These are phyloP conservation scores for Bjerkandera adusta DNA, from an alignment of 1,284 basidiomycete genomes.

Conservation along the genomic window DNA sequence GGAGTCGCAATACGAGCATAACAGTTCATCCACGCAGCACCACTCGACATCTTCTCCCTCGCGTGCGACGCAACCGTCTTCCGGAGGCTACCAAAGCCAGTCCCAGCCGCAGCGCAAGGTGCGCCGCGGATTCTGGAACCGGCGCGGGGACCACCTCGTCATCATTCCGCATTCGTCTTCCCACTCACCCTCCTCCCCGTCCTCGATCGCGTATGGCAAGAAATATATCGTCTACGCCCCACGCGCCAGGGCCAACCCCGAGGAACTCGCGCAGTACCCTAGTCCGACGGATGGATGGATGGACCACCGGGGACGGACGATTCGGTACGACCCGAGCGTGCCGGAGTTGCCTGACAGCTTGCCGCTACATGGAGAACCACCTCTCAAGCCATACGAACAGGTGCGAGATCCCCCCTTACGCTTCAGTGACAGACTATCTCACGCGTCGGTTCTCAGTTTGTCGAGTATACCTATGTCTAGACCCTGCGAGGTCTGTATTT, in stretches of 20 bases:
- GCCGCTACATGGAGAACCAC: slow-evolving; percentile 49
- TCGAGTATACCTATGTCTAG: not conserved
- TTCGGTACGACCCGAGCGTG: slow-evolving; percentile 39
- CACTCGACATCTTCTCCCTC: slow-evolving; percentile 27
- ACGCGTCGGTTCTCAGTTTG: not conserved
- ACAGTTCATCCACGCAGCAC: not conserved
- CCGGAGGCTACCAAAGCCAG: not conserved
- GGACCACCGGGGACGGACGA: slow-evolving; percentile 44
- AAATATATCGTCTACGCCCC: slow-evolving; percentile 65
- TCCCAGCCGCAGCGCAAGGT: slow-evolving; percentile 21
- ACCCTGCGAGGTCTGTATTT: too few species aligned
- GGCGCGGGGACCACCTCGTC: slow-evolving; percentile 65
- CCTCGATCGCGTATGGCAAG: slow-evolving; percentile 29
- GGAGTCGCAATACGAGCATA: slow-evolving; percentile 1
- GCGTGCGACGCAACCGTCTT: slow-evolving; percentile 12
- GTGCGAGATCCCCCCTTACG: slow-evolving; percentile 36
- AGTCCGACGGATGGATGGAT: slow-evolving; percentile 47
- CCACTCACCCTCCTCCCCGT: not conserved
- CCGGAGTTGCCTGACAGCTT: slow-evolving; percentile 58
- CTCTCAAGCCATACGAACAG: slow-evolving; percentile 52
- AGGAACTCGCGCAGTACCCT: slow-evolving; percentile 58
- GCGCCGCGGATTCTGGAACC: slow-evolving; percentile 65
- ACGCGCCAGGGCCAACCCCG: slow-evolving; percentile 45
- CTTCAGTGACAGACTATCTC: not conserved
- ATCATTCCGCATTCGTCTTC: slow-evolving; percentile 10